Percentiles rank a stretch among this genome's conserved stretches.
These are phyloP conservation scores for Ambrosiella xylebori DNA, from an alignment of 2,329 filamentous ascomycete species.

Conservation along the genomic window DNA sequence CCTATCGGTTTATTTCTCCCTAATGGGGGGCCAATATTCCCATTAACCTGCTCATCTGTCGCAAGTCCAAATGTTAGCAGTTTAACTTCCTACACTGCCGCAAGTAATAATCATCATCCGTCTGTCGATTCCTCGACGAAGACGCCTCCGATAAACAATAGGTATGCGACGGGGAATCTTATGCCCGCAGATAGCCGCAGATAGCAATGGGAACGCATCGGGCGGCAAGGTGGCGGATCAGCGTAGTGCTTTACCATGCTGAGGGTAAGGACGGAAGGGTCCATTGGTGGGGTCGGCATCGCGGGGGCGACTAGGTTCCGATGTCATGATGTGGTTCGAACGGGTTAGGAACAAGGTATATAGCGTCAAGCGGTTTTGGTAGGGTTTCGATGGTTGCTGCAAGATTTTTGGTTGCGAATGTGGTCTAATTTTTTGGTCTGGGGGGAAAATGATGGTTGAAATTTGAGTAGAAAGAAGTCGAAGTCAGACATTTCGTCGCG, in stretches of 20 bases:
- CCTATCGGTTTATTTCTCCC: no score
- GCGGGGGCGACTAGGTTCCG: not conserved
- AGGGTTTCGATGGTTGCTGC: no score
- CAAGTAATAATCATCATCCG: slow-evolving; percentile 26
- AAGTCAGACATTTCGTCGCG: no score
- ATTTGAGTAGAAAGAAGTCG: no score
- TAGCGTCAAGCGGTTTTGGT: not conserved
- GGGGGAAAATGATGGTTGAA: no score
- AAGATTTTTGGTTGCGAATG: no score
- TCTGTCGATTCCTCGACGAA: not conserved
- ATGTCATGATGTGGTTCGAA: slow-evolving; percentile 1
- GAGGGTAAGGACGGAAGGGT: slow-evolving; percentile 24
- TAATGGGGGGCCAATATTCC: no score
- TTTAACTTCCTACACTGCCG: slow-evolving; percentile 19
- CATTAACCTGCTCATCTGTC: no score
- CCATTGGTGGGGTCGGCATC: slow-evolving; percentile 6
- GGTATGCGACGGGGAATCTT: not conserved
- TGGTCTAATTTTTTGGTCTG: no score
- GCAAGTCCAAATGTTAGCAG: not conserved
- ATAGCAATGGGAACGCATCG: not conserved
- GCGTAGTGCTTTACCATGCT: slow-evolving; percentile 29
- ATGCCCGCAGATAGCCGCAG: not conserved
- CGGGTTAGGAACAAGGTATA: not conserved
- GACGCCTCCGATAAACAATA: not conserved
- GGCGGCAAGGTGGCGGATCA: slow-evolving; percentile 12